Base-by-base conservation (phyloP, 2,329 filamentous ascomycete species). In the Canariomyces notabilis region DNA sequence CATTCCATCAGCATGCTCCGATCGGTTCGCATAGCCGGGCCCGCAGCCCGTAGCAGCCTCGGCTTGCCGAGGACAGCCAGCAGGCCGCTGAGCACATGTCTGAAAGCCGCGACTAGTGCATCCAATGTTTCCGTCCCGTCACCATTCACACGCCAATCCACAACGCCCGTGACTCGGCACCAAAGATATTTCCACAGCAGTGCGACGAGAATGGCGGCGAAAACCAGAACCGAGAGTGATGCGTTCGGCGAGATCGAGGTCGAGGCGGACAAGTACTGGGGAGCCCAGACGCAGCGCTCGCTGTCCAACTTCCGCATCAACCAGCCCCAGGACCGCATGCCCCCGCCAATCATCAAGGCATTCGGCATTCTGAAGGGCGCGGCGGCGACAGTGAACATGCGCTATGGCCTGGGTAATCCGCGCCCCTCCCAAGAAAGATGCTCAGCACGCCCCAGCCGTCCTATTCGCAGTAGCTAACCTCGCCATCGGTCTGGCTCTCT, bases 251-350 rank as follows among this genome's bases (percentile, higher is more conserved):
- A 95, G 75, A 81, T 98, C 68, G 82, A 95, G 75, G 90, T 97
- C 59, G 79, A 86, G 34, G 78, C 79, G 56, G 89, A 95, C 80
- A 91, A 86, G 76, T 98, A 98, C 79, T 98, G 93, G 91, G 93
- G 93, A 64, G 91, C 91, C 51, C 91, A 96, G 78, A 96, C 91
- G 44, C 86, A 96, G 79, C 85, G 91, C 58, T 97, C 91, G 42
- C 80, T 97, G 67, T 85, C 87, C 70, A 98, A 98, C 77, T 98
- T 98, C 79, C 86, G 85, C 69, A 97, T 98, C 82, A 97, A 97
- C 74, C 93, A 97, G 77, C 93, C 93, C 51, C 89, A 95, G 72
- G 93, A 98, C 67, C 89, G 93, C 67, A 97, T 97, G 90, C 93
- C 93, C 39, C 84, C 89, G 56, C 87, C 90, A 37, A 85, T 98